These are phyloP conservation scores for Bathelium albidoporum DNA, from an alignment of 495 filamentous ascomycete genomes.

Conservation along the genomic window DNA sequence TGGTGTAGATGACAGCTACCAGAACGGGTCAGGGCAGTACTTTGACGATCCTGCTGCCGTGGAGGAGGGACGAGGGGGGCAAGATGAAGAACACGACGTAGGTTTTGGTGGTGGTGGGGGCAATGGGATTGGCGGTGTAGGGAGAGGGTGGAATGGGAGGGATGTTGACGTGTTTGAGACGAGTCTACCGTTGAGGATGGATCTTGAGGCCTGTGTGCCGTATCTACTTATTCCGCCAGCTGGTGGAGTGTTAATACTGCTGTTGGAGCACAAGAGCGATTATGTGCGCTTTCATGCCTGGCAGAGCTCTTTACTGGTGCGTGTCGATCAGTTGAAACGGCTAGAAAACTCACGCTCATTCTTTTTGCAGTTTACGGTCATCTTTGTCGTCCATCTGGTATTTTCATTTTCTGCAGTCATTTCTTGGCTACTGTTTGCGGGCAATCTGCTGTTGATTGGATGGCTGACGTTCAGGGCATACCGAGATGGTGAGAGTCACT, in stretches of 20 bases:
- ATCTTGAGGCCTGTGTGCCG: conserved; percentile 81
- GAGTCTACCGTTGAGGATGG: conserved; percentile 54
- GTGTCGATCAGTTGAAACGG: not conserved
- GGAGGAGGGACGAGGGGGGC: conserved; percentile 21
- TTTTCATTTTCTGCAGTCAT: conserved; percentile 75
- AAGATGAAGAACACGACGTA: conserved; percentile 26
- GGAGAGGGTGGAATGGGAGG: conserved; percentile 13
- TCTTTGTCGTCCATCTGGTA: conserved; percentile 79
- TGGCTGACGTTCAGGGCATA: conserved; percentile 74
- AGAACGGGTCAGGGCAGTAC: conserved; percentile 11
- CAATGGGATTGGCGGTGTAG: conserved; percentile 9
- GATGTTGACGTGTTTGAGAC: conserved; percentile 57
- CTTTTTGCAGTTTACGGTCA: conserved; percentile 47
- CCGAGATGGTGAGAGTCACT: conserved; percentile 51
- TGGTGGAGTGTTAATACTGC: conserved; percentile 71
- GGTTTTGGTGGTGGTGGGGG: conserved; percentile 21
- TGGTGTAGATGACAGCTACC: conserved; percentile 8
- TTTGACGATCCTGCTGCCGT: not conserved
- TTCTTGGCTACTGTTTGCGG: conserved; percentile 70
- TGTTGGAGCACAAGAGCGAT: conserved; percentile 88
- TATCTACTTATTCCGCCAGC: conserved; percentile 82
- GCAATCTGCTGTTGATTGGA: conserved; percentile 65
- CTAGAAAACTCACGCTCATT: not conserved
- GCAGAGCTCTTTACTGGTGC: conserved; percentile 67
- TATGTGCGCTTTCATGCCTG: conserved; percentile 96